A percentile compares a stretch with the other conserved stretches of the same genome.
Conservation (phyloP, 108 stramenopile genomes). For the Schizochytrium sp. region DNA sequence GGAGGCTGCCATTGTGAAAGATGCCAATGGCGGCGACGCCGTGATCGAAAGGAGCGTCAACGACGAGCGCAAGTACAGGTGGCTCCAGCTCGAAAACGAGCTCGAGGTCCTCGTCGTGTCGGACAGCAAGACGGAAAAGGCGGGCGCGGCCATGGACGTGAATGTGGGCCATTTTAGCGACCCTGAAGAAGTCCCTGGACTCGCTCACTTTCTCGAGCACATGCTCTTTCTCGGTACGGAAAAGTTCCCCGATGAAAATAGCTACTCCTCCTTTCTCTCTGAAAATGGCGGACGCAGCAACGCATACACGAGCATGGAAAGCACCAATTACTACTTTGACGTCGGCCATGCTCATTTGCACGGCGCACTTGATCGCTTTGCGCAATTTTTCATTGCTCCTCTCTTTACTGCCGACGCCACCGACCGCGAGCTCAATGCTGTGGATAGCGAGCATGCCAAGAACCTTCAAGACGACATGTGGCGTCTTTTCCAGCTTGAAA, state of each 20-base stretch:
- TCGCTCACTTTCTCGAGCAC: slow-evolving; percentile 88
- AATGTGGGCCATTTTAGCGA: slow-evolving; percentile 80
- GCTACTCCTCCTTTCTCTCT: slow-evolving; percentile 66
- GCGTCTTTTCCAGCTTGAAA: slow-evolving; percentile 65
- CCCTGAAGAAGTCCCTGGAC: slow-evolving; percentile 71
- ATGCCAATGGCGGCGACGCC: neutral
- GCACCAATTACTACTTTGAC: slow-evolving; percentile 83
- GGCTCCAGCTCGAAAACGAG: neutral
- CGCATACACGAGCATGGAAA: slow-evolving; percentile 84
- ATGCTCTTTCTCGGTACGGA: slow-evolving; percentile 90
- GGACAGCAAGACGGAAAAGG: slow-evolving; percentile 12
- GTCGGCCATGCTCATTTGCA: slow-evolving; percentile 71
- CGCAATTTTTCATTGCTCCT: slow-evolving; percentile 81
- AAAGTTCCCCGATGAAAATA: slow-evolving; percentile 77
- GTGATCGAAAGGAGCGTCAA: neutral
- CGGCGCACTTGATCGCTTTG: slow-evolving; percentile 82
- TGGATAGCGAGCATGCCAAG: slow-evolving; percentile 90
- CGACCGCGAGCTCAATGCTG: slow-evolving; percentile 80
- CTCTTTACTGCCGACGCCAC: slow-evolving; percentile 66
- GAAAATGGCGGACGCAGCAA: slow-evolving; percentile 85
- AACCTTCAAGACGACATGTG: slow-evolving; percentile 80
- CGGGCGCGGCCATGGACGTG: slow-evolving; percentile 82
- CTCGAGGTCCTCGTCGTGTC: slow-evolving; percentile 5
- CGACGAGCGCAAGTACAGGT: slow-evolving; percentile 4
- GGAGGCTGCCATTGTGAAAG: neutral